phyloP scores from a whole-genome alignment of 1,284 basidiomycete species.

The Anthracocystis panici-leucophaei region DNA sequence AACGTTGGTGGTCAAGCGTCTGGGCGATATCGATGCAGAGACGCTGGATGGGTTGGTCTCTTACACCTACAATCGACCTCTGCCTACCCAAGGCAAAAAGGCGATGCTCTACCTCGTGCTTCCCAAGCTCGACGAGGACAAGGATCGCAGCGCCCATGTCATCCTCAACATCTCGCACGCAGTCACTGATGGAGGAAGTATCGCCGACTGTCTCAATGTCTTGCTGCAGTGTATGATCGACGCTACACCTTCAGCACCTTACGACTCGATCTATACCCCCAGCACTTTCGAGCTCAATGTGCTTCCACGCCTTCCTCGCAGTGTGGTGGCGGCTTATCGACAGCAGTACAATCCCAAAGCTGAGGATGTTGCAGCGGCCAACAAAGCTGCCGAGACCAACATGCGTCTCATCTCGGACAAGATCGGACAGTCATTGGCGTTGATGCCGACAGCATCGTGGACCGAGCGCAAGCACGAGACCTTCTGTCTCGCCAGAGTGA shows the following conservation, averaged over 20 bases:
- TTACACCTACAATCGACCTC: constrained; percentile 29
- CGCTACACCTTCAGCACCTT: constrained; percentile 8
- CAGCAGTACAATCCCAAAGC: constrained; percentile 25
- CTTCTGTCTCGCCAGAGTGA: constrained; percentile 16
- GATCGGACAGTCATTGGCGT: constrained; percentile 26
- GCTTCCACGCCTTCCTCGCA: constrained; percentile 22
- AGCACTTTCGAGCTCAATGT: constrained; percentile 22
- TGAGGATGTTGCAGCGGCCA: constrained; percentile 3
- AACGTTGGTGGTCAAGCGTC: constrained; percentile 29
- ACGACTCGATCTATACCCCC: constrained; percentile 26
- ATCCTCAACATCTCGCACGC: constrained; percentile 51
- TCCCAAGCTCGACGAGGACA: constrained; percentile 8
- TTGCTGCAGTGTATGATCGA: constrained; percentile 37
- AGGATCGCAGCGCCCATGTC: constrained; percentile 12
- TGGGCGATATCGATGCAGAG: constrained; percentile 18
- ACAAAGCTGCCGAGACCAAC: constrained; percentile 13
- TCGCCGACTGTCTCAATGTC: constrained; percentile 27
- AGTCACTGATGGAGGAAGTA: constrained; percentile 42
- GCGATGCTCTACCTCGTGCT: constrained; percentile 40
- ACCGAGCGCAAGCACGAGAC: constrained; percentile 28
- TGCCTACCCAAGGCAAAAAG: constrained; percentile 36
- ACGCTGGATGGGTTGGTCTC: constrained; percentile 14
- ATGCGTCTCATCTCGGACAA: constrained; percentile 26
- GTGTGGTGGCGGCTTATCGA: constrained; percentile 22
- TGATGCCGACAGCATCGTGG: constrained; percentile 9